A percentile compares a stretch with the other conserved stretches of the same genome.
Conservation (phyloP, 1,284 basidiomycete genomes). For the Xerocomus minutiporus region DNA sequence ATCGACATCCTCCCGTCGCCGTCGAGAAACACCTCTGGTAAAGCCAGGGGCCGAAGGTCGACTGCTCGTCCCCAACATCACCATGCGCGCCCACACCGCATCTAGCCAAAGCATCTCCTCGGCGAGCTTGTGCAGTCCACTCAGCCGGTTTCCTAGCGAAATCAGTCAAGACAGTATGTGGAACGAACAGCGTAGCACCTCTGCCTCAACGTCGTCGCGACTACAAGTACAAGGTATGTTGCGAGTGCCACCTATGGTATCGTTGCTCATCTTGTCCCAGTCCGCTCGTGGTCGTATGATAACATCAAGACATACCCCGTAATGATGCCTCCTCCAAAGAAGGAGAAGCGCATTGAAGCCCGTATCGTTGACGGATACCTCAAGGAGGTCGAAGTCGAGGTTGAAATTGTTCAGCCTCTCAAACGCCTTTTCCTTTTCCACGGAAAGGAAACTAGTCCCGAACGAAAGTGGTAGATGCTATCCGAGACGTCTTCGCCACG, state of each 20-base stretch:
- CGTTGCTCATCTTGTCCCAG: conserved; percentile 22
- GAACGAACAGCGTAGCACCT: conserved; percentile 18
- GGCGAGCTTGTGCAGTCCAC: conserved; percentile 29
- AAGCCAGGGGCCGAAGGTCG: conserved; percentile 57
- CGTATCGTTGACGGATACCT: conserved; percentile 50
- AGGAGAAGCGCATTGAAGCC: conserved; percentile 47
- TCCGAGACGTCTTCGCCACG: conserved; percentile 10
- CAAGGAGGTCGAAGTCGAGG: conserved; percentile 45
- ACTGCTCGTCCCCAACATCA: conserved; percentile 62
- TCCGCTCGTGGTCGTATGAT: conserved; percentile 68
- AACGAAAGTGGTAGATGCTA: conserved; percentile 28
- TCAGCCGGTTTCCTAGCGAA: conserved; percentile 31
- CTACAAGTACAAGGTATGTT: conserved; percentile 33
- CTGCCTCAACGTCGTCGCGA: conserved; percentile 22
- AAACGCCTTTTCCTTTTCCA: conserved; percentile 51
- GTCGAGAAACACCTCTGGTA: conserved; percentile 49
- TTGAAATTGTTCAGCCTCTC: conserved; percentile 44
- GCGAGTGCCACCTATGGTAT: not conserved
- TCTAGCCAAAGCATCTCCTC: conserved; percentile 40
- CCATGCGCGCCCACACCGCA: conserved; percentile 44
- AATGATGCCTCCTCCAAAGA: conserved; percentile 52
- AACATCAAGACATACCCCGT: conserved; percentile 60
- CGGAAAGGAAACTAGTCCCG: conserved; percentile 30
- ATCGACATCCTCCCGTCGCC: conserved; percentile 33
- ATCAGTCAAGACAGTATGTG: conserved; percentile 34